phyloP scores from a whole-genome alignment of 441 rosid genomes.

The Pelargonium fulgidum region DNA sequence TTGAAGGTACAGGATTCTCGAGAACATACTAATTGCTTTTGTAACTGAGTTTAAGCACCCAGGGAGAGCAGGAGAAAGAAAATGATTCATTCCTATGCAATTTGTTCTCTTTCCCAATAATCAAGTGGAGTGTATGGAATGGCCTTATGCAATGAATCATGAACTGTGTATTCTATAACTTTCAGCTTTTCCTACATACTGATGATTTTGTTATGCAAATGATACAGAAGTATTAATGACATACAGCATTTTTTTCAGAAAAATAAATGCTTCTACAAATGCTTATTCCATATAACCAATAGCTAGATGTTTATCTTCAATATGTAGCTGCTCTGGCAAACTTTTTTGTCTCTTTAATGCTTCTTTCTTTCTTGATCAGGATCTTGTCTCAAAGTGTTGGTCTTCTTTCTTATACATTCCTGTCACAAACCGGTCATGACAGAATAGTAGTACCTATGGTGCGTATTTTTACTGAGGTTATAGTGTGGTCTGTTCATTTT shows the following conservation, averaged over 20 bases:
- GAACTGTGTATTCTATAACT: too few species aligned
- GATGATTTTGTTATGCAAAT: neutral
- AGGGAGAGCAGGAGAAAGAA: too few species aligned
- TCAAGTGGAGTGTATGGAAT: too few species aligned
- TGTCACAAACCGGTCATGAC: slow-evolving; percentile 61
- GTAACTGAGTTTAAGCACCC: too few species aligned
- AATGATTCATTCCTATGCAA: too few species aligned
- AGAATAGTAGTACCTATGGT: slow-evolving; percentile 94
- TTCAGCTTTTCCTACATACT: neutral
- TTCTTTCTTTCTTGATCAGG: slow-evolving; percentile 34
- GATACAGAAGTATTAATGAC: neutral
- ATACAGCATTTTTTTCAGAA: neutral
- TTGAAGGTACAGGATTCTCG: too few species aligned
- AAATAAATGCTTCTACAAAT: neutral
- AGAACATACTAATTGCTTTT: too few species aligned
- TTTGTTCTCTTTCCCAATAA: too few species aligned
- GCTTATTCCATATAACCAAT: neutral
- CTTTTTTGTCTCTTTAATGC: slow-evolving; percentile 11
- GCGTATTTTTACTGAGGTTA: slow-evolving; percentile 27
- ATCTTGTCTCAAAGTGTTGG: slow-evolving; percentile 71
- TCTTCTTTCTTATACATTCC: slow-evolving; percentile 82
- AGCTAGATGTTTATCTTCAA: neutral
- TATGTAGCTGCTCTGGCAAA: neutral
- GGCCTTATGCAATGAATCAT: too few species aligned
- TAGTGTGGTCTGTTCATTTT: neutral